Conservation (phyloP, 1,139 yeast genomes). For the Geotrichum carabidarum region DNA sequence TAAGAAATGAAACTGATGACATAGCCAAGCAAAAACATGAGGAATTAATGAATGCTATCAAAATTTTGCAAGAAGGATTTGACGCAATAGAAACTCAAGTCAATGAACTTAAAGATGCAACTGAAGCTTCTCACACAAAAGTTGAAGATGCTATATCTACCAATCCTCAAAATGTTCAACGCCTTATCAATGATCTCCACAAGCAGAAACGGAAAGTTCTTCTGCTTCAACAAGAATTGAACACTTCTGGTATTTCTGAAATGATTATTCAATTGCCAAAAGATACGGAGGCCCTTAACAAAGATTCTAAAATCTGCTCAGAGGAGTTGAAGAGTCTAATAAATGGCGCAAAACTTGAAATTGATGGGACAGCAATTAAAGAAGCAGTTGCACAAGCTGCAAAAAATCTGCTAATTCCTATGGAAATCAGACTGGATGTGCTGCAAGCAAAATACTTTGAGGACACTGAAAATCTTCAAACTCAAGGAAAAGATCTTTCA, state of each 20-base stretch:
- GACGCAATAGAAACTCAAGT: not conserved
- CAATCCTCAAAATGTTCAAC: not conserved
- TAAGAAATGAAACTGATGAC: not conserved
- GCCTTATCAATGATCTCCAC: not conserved
- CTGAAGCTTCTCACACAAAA: not conserved
- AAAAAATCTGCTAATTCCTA: not conserved
- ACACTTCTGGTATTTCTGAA: not conserved
- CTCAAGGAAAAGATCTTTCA: not conserved
- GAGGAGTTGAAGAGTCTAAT: not conserved
- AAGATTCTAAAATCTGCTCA: not conserved
- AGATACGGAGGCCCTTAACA: not conserved
- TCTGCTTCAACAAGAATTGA: not conserved
- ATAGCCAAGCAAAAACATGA: not conserved
- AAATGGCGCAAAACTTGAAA: not conserved
- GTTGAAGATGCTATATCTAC: not conserved
- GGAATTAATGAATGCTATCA: not conserved
- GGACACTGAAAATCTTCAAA: not conserved
- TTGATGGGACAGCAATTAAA: not conserved
- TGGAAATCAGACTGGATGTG: not conserved
- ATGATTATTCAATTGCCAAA: not conserved
- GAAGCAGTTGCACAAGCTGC: not conserved
- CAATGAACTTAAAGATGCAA: not conserved
- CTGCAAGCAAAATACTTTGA: not conserved
- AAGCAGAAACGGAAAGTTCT: not conserved
- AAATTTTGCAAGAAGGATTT: not conserved